Conservation (phyloP, 2,329 filamentous ascomycete genomes). For the Claviceps digitariae region DNA sequence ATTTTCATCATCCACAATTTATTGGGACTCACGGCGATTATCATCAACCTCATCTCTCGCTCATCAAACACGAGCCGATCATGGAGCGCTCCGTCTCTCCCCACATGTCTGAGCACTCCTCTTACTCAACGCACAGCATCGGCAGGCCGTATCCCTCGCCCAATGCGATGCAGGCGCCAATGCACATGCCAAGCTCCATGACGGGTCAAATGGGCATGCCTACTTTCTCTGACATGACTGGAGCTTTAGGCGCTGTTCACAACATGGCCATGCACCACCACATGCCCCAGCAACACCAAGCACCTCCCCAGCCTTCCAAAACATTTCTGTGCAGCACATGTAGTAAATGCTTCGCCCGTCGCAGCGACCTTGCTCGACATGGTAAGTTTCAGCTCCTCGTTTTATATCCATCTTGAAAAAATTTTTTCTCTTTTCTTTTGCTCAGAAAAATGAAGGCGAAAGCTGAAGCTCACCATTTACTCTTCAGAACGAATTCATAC, state of each 20-base stretch:
- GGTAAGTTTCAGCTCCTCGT: slow-evolving; percentile 42
- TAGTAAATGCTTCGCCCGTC: slow-evolving; percentile 78
- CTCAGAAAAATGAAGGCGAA: not conserved
- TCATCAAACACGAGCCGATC: slow-evolving; percentile 22
- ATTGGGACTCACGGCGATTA: slow-evolving; percentile 19
- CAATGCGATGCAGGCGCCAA: slow-evolving; percentile 34
- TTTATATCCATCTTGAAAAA: not conserved
- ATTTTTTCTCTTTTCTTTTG: too few relatives aligned
- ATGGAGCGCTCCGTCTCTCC: slow-evolving; percentile 44
- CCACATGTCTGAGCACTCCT: slow-evolving; percentile 46
- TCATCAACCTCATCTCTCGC: slow-evolving; percentile 16
- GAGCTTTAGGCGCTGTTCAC: slow-evolving; percentile 21
- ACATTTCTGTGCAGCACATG: slow-evolving; percentile 85
- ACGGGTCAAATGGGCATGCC: slow-evolving; percentile 28
- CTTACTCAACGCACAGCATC: slow-evolving; percentile 38
- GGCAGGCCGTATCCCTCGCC: slow-evolving; percentile 40
- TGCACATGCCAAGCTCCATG: slow-evolving; percentile 32
- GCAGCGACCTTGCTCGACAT: slow-evolving; percentile 88
- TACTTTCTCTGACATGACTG: slow-evolving; percentile 22
- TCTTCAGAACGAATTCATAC: slow-evolving; percentile 86
- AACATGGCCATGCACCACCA: slow-evolving; percentile 27
- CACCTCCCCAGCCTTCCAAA: slow-evolving; percentile 34
- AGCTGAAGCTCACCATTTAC: not conserved
- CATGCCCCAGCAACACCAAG: slow-evolving; percentile 20
- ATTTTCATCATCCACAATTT: slow-evolving; percentile 15